phyloP scores from a whole-genome alignment of 2,329 filamentous ascomycete species.

The Aureobasidium sp. region DNA sequence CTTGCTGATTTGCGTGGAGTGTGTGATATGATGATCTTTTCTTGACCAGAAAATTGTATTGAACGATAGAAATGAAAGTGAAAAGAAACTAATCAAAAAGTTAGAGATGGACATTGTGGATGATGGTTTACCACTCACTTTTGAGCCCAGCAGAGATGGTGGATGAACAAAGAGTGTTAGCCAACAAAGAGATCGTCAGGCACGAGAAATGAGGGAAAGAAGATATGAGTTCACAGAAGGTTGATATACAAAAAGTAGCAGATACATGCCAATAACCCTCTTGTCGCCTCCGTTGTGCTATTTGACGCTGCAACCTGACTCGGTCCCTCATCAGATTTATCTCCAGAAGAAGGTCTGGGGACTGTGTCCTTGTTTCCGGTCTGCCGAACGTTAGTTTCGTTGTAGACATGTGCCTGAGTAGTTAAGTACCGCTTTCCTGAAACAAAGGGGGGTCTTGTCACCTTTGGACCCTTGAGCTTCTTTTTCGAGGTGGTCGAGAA shows the following conservation, averaged over 20 bases:
- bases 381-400: not conserved
- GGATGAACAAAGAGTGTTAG: not conserved
- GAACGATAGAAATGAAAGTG: not conserved
- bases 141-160: not conserved
- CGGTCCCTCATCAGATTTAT: not conserved
- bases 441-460: not conserved
- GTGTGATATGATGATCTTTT: not conserved
- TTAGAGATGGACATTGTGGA: not conserved
- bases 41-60: not conserved
- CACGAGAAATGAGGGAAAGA: not conserved
- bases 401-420: not conserved
- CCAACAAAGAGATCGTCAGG: not conserved
- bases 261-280: not conserved
- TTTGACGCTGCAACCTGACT: not conserved
- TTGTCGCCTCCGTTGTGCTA: not conserved
- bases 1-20: not conserved
- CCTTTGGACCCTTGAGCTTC: not conserved
- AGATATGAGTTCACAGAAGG: not conserved
- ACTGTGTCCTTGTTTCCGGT: not conserved
- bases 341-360: not conserved
- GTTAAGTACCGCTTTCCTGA: not conserved
- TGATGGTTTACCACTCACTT: not conserved
- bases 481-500: not conserved
- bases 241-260: not conserved
- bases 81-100: not conserved